These are phyloP conservation scores for Alternaria alternata DNA, from an alignment of 2,329 filamentous ascomycete genomes.

Conservation along the genomic window DNA sequence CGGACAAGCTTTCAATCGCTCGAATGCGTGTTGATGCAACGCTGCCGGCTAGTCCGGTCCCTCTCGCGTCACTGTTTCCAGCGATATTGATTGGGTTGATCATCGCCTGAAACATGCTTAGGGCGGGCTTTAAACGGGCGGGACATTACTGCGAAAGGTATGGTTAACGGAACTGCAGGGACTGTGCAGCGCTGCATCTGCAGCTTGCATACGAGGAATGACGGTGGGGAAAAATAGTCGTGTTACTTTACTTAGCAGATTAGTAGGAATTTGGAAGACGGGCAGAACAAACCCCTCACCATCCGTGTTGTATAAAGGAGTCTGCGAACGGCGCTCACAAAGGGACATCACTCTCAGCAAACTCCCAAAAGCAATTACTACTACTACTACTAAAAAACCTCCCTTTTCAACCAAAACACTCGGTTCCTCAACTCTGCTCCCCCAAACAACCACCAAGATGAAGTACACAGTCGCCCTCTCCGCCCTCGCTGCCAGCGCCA, in stretches of 20 bases:
- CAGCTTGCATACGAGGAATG: background rate
- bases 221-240: background rate
- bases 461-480: slow-evolving; percentile 39
- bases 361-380: background rate
- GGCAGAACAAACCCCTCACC: slow-evolving; percentile 1
- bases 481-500: slow-evolving; percentile 8
- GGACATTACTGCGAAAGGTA: background rate
- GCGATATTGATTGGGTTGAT: slow-evolving; percentile 1
- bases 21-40: background rate
- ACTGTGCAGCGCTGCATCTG: slow-evolving; percentile 1
- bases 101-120: background rate
- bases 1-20: background rate
- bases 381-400: background rate
- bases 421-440: background rate
- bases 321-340: background rate
- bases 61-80: background rate
- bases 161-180: background rate
- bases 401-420: background rate
- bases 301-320: background rate
- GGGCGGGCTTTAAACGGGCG: background rate
- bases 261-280: background rate
- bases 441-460: slow-evolving; percentile 34
- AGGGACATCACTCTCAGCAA: background rate
- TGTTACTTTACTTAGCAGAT: slow-evolving; percentile 1
- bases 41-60: background rate